Percentiles rank a stretch among this genome's conserved stretches.
Conservation (phyloP, 2,329 filamentous ascomycete genomes). For the Fusarium redolens region DNA sequence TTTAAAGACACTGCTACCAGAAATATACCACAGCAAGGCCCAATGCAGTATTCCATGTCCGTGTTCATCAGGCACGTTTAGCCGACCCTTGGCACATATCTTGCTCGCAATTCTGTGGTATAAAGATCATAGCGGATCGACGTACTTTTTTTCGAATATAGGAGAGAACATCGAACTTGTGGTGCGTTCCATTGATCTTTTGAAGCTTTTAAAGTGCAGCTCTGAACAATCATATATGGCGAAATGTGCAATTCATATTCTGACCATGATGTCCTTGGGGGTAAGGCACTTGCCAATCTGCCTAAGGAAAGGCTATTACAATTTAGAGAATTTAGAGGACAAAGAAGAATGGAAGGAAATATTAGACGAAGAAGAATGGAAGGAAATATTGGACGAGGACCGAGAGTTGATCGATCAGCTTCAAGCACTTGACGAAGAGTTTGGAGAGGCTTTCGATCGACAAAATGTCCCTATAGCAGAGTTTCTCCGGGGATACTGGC, state of each 20-base stretch:
- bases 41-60: not conserved
- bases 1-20: not conserved
- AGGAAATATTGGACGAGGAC: not conserved
- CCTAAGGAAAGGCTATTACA: fast-evolving
- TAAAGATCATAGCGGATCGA: fast-evolving
- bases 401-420: not conserved
- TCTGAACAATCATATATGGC: fast-evolving
- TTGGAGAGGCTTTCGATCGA: fast-evolving
- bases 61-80: not conserved
- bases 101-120: fast-evolving
- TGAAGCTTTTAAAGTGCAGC: fast-evolving
- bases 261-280: not conserved
- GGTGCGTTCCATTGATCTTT: not conserved
- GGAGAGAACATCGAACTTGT: not conserved
- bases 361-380: not conserved
- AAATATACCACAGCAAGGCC: fast-evolving
- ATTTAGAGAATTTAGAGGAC: not conserved
- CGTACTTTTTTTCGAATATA: fast-evolving
- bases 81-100: not conserved
- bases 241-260: not conserved
- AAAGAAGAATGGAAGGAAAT: not conserved
- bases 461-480: not conserved
- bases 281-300: not conserved
- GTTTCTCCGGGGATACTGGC: not conserved
- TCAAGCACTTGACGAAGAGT: not conserved